phyloP scores from a whole-genome alignment of 768 basidiomycete species.

The Leccinum arenicola region DNA sequence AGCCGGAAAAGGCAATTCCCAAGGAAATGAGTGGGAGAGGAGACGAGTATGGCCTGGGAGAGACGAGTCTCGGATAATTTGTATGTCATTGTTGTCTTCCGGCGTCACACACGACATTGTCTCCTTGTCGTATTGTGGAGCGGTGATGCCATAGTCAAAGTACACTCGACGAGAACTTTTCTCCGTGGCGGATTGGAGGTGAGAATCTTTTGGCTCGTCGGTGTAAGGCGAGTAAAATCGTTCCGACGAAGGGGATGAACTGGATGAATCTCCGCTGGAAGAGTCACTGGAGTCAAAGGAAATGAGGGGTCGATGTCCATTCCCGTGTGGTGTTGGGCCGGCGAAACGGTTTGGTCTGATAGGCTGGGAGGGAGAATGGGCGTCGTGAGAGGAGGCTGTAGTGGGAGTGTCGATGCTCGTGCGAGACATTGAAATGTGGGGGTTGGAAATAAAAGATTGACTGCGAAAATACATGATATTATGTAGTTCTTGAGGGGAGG shows the following conservation, averaged over 20 bases:
- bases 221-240: neutral
- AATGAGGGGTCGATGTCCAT: neutral
- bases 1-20: slow-evolving; percentile 18
- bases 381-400: neutral
- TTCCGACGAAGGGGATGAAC: neutral
- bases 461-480: neutral
- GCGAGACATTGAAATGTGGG: neutral
- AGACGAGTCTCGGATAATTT: neutral
- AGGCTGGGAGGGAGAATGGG: neutral
- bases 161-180: slow-evolving; percentile 17
- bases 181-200: slow-evolving; percentile 11
- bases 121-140: neutral
- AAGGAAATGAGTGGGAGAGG: slow-evolving; percentile 15
- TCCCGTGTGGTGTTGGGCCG: neutral
- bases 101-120: slow-evolving; percentile 4
- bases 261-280: slow-evolving; percentile 6
- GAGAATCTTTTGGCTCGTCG: slow-evolving; percentile 7
- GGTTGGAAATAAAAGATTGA: neutral
- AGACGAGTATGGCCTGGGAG: neutral
- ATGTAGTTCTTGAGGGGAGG: slow-evolving; percentile 10
- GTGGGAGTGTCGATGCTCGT: neutral
- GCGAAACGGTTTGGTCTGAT: neutral
- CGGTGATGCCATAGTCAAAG: slow-evolving; percentile 21
- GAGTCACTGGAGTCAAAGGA: slow-evolving; percentile 16
- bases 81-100: slow-evolving; percentile 1